Conservation (phyloP, 192 early-diverging fungal species). For the Coemansia sp. region DNA sequence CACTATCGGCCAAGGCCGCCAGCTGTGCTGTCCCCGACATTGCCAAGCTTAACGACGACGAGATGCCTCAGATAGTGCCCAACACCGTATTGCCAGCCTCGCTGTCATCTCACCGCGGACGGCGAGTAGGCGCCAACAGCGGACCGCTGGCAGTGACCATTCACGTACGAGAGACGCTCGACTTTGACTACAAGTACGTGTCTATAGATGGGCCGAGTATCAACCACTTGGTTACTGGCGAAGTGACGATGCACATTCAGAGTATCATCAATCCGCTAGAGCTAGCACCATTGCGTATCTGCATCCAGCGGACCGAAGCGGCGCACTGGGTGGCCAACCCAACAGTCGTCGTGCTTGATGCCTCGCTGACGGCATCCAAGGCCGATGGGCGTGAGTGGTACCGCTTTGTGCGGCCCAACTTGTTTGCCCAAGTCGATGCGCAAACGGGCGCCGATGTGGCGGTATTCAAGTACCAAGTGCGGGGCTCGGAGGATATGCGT, state of each 20-base stretch:
- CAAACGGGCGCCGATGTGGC: conserved; percentile 15
- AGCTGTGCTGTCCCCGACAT: not conserved
- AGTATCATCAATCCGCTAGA: conserved; percentile 38
- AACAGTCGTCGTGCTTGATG: conserved; percentile 38
- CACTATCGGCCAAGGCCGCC: not conserved
- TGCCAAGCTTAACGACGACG: not conserved
- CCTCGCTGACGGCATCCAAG: conserved; percentile 28
- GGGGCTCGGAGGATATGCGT: not conserved
- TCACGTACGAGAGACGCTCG: conserved; percentile 39
- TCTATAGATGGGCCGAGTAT: not conserved
- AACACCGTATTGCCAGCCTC: not conserved
- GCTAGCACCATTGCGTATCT: conserved; percentile 49
- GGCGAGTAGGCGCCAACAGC: conserved; percentile 22
- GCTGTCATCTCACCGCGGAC: conserved; percentile 23
- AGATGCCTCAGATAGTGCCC: conserved; percentile 7
- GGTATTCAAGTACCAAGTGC: conserved; percentile 47
- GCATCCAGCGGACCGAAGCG: conserved; percentile 20
- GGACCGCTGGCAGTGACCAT: conserved; percentile 34
- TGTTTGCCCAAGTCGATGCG: conserved; percentile 37
- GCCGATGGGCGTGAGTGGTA: conserved; percentile 45
- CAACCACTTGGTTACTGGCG: conserved; percentile 34
- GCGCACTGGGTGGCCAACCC: conserved; percentile 49
- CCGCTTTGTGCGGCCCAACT: conserved; percentile 52
- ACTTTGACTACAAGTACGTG: conserved; percentile 17
- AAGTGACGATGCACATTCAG: conserved; percentile 34